Evolutionary conservation across 495 filamentous ascomycete species (phyloP), one percentile per base, ranked within the genome.

Genomic region (Aspergillus hancockii): DNA sequence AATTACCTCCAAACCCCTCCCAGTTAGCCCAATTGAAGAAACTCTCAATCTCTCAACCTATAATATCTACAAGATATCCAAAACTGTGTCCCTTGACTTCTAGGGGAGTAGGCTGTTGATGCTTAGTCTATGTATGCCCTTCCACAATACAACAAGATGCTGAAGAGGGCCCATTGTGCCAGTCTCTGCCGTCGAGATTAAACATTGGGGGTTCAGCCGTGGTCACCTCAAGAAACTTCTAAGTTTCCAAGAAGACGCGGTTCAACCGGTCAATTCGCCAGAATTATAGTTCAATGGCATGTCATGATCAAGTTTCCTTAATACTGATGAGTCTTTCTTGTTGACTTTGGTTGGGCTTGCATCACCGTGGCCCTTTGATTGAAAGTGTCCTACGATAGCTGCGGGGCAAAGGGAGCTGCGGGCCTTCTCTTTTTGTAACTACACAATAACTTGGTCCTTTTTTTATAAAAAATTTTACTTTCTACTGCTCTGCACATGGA

Each of bases 361-460:
- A 28, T 28, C 25, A 28, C 25, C 25, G 7, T 3, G 25, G 25
- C 25, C 25, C 14, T n/a, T 14, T 43, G 16, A 43, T 43, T 6
- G 40, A 21, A 47, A 47, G 21, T 47, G 5, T 47, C 43, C 43
- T 47, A 47, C 43, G 18, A 47, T 47, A 47, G 18, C 5, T 47
- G 43, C 23, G 43, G 43, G 43, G 43, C 43, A 14, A 47, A 47
- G 43, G 43, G 19, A 47, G 43, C 8, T 47, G 43, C 43, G 43
- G 43, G 43, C 43, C 43, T 47, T 16, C 13, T n/a, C n/a, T n/a
- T 21, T 1, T 16, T 43, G 40, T n/a, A 43, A 43, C 19, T 18
- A 40, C 36, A 28, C 25, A 28, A 28, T n/a, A 40, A 40, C 12
- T 19, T 18, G 14, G 3, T 47, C 3, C 7, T 47, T 21, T 47